Base-by-base conservation (phyloP, 2,329 filamentous ascomycete species). In the Juglanconis sp. region DNA sequence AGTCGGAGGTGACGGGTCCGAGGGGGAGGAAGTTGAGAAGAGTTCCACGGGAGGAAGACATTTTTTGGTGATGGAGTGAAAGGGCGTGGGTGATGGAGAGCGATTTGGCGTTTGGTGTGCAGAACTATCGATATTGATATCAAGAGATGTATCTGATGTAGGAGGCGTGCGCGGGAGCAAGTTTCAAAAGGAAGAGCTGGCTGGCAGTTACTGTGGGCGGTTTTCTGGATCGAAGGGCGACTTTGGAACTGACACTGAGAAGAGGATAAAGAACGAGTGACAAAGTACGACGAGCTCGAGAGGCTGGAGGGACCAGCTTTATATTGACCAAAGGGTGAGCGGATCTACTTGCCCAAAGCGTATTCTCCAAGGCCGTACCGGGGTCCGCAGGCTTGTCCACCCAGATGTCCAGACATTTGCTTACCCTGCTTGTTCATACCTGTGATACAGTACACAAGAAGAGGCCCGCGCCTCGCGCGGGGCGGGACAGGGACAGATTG, bases 1-100 rank as follows among this genome's bases (percentile, higher is more conserved):
- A 84, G 60, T 76, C 72, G 15, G 84, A 87, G 35, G 80, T 84
- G 67, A 78, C 77, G 46, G 85, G 85, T n/a, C 81, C 83, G 53
- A 87, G 78, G 35, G 80, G 78, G 64, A 87, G 79, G 76, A 87
- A 87, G 65, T 68, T 71, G 46, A 59, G 32, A 36, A 60, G 62
- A 35, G 61, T 53, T 6, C 54, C 52, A 46, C 58, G 38, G 55
- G 17, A 35, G 44, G 53, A 31, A 57, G 61, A 57, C 61, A 63
- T 63, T 30, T 46, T 60, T 38, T 2, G 49, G 24, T 1, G 5
- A 30, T 35, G 48, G 40, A 34, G 15, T 3, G n/a, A 3, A 4
- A 35, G 17, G 5, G 44, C 17, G n/a, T 47, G 5, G 46, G 9
- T 34, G 40, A 32, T 44, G 32, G 15, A 34, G 36, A 42, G 15